These are phyloP conservation scores for Spergularia marina DNA, from an alignment of 148 eudicot genomes.

Conservation along the genomic window DNA sequence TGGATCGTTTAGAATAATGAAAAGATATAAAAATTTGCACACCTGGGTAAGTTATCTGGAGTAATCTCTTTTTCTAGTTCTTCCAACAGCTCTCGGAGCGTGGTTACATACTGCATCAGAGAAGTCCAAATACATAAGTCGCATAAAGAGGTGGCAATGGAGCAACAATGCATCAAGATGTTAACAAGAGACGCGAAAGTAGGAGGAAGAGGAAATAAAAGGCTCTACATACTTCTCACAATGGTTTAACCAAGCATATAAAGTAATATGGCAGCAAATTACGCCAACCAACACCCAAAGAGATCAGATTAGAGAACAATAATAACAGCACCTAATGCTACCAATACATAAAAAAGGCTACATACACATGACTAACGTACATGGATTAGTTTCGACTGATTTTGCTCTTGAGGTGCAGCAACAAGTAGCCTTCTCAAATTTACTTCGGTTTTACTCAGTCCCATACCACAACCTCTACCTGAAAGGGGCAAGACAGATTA, in stretches of 20 bases:
- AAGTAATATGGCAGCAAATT: not conserved
- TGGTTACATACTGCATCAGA: conserved; percentile 58
- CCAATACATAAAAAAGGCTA: not conserved
- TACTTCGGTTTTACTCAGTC: conserved; percentile 73
- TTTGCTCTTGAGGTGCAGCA: conserved; percentile 72
- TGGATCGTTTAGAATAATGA: not conserved
- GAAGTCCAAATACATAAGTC: not conserved
- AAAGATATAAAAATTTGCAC: not conserved
- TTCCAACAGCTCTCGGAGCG: conserved; percentile 63
- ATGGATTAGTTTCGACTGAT: conserved; percentile 75
- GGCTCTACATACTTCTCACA: not conserved
- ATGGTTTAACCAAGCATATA: not conserved
- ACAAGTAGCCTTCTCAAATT: conserved; percentile 75
- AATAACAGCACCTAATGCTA: not conserved
- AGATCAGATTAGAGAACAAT: not conserved
- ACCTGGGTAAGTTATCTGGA: conserved; percentile 67
- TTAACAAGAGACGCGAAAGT: not conserved
- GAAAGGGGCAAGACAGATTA: not conserved
- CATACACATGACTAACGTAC: conserved; percentile 33
- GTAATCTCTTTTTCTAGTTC: conserved; percentile 60
- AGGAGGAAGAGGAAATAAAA: not conserved
- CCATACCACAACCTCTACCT: conserved; percentile 38
- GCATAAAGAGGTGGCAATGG: not conserved
- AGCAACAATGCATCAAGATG: not conserved
- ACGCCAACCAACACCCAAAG: not conserved